Evolutionary conservation across 306 rosid genomes (phyloP), one percentile per base, ranked within the genome.

Genomic region (Begonia peltatifolia): DNA sequence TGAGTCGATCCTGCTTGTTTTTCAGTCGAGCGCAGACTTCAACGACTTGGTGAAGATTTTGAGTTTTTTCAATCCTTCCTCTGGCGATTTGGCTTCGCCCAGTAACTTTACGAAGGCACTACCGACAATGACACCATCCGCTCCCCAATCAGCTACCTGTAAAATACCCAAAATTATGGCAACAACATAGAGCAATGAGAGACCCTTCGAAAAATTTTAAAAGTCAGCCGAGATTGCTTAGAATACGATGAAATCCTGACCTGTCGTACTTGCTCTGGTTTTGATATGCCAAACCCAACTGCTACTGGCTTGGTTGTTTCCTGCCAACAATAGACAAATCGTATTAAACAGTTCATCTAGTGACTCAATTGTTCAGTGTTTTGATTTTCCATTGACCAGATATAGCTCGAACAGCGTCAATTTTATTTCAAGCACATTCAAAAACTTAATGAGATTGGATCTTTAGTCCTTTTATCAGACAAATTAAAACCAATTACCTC

Each of bases 261-360:
- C 92, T 79, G 86, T 59, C 81, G 79, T 30, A 71, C 94, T 23
- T 86, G 95, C 83, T 90, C 88, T 2, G 92, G 92, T 49, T 68
- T 83, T 0, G 99, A 86, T 67, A 90, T 83, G 63, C 99, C 99
- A 52, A 90, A 90, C 44, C 99, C 99, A 56, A 90, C 99, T 13
- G 99, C 95, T 11, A 90, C 88, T 1, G 99, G 88, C 72, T 83
- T 86, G n/a, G 60, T 50, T 41, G 99, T 83, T 63, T 66, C 74
- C 99, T 90, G 74, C 25, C 38, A 30, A 5, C 38, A 30, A 30
- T 30, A 30, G 1, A 4, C 38, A 9, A 3, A 30, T 30, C 9
- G 38, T 30, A 5, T 30, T 30, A 30, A 20, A 20, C 23, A 20
- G 23, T 20, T 20, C 23, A 20, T 20, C 23, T 20, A 20, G 23